phyloP scores from a whole-genome alignment of 2,329 filamentous ascomycete species.

The Talaromyces verruculosus region DNA sequence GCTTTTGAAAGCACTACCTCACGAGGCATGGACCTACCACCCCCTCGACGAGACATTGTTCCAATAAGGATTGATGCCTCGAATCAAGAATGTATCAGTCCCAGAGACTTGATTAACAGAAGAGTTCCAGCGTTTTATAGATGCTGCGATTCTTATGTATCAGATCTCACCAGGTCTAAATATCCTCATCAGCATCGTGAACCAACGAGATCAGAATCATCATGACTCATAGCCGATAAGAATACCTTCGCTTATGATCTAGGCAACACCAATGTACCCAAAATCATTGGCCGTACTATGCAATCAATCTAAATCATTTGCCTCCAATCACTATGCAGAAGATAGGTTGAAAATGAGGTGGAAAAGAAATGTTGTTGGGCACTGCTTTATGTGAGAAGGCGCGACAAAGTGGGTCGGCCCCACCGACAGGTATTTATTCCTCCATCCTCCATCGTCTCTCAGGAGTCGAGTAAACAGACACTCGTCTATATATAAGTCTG shows the following conservation, averaged over 20 bases:
- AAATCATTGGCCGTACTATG: background rate
- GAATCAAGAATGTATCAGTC: background rate
- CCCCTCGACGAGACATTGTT: slow-evolving; percentile 16
- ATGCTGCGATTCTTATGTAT: background rate
- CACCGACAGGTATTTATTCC: background rate
- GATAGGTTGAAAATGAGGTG: background rate
- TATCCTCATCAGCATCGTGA: background rate
- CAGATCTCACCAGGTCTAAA: background rate
- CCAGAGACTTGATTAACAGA: background rate
- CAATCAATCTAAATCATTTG: no score
- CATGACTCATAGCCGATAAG: slow-evolving; percentile 3
- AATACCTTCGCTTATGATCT: background rate
- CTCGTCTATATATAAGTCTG: background rate
- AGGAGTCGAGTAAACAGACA: background rate
- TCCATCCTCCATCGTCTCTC: background rate
- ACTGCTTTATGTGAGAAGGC: background rate
- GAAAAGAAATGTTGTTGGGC: background rate
- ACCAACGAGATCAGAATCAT: slow-evolving; percentile 2
- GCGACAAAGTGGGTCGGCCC: background rate
- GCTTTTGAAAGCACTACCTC: slow-evolving; percentile 44
- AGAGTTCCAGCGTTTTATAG: background rate
- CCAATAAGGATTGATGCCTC: background rate
- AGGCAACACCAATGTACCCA: background rate
- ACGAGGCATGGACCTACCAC: slow-evolving; percentile 23
- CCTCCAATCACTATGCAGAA: background rate